Evolutionary conservation across 768 basidiomycete genomes (phyloP), one percentile per base, ranked within the genome.

Genomic region (Amanita phalloides): DNA sequence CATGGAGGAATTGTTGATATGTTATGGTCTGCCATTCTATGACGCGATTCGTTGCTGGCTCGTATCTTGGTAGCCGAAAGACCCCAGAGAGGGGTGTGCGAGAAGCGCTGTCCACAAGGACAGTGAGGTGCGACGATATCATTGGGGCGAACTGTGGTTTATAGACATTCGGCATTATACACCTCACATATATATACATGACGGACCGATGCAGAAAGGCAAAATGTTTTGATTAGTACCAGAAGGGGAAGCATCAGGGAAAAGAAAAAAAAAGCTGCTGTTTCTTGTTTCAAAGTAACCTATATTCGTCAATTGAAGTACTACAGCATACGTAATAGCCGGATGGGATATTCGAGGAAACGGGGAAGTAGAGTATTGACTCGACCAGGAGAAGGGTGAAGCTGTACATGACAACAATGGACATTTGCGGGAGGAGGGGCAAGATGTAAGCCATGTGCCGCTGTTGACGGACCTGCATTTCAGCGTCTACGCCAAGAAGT

Each of bases 11-110:
- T 60, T 82, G 76, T 14, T 55, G 58, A 66, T 84, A 90, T 49
- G 81, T 76, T 64, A 88, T 72, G 51, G 78, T 64, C 14, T 67
- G 65, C 87, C 87, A 89, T 43, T 69, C 62, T 25, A 71, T 66
- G 50, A 78, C 65, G 53, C 65, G 66, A 21, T 68, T 68, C 37
- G 75, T 66, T 26, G 67, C 57, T 48, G 71, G 52, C 59, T 77
- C 71, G n/a, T 71, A 58, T 56, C 66, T 68, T 17, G 86, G 84
- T 42, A 79, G 64, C 61, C 75, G 75, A 70, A 87, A 88, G 56
- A 77, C 80, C 38, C 77, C 69, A 3, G 72, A 64, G 25, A 70
- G 66, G 17, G 82, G 69, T 59, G 71, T 71, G 53, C 65, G 70
- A 45, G 69, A 57, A 14, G 80, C 74, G 56, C 75, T 77, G 46